Conservation (phyloP, 768 basidiomycete genomes). For the Termitomyces sp. region DNA sequence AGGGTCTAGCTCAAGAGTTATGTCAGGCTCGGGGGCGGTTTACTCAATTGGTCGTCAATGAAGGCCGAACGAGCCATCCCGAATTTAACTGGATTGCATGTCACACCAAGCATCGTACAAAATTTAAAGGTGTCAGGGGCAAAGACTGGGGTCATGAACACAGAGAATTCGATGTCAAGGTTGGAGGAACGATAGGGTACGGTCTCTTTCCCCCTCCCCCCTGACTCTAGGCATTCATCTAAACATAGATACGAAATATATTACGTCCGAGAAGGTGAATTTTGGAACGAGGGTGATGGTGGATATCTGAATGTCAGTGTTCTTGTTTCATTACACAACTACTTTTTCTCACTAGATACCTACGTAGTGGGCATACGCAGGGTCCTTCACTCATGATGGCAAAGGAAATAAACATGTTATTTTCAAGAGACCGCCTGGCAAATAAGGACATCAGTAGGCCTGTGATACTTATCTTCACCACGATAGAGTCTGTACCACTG, state of each 20-base stretch:
- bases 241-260: constrained; percentile 9
- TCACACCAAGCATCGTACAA: constrained; percentile 16
- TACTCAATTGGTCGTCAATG: constrained; percentile 1
- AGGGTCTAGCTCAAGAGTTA: background rate
- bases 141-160: constrained; percentile 21
- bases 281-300: constrained; percentile 11
- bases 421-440: background rate
- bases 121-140: constrained; percentile 16
- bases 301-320: constrained; percentile 10
- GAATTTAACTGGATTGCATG: constrained; percentile 16
- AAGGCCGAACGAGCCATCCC: constrained; percentile 4
- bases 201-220: background rate
- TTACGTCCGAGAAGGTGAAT: constrained; percentile 9
- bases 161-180: constrained; percentile 17
- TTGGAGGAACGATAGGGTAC: constrained; percentile 14
- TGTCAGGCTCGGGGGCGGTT: constrained; percentile 7
- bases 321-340: too few relatives aligned
- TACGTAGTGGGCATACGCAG: constrained; percentile 8
- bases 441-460: background rate
- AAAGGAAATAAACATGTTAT: constrained; percentile 4
- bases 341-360: background rate
- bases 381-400: constrained; percentile 1
- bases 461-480: background rate
- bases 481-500: background rate
- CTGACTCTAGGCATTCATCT: background rate